Base-by-base conservation (phyloP, 2,329 filamentous ascomycete genomes). In the Colletotrichum tanaceti region DNA sequence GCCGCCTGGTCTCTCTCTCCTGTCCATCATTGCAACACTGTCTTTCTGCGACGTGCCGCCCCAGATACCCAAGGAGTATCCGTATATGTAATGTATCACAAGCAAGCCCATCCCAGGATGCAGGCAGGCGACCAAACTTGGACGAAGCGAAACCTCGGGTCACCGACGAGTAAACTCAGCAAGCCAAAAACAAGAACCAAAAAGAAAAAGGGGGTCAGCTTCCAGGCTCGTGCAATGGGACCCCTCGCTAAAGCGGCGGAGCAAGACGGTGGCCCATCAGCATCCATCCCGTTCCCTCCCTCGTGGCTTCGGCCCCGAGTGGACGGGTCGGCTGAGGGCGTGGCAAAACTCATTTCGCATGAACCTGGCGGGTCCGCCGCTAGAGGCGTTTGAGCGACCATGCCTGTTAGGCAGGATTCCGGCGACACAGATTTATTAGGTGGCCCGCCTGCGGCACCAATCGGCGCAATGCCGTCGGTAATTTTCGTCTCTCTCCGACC, bases 341-440 rank as follows among this genome's bases (percentile, higher is more conserved):
- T 47, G 44, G 32, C 28, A 59, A 59, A 59, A 39, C 44, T 50
- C 46, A 50, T 60, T 60, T 50, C 46, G 35, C 32, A 49, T 47
- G 43, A 50, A 32, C 58, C 46, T 39, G 35, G 46, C 32, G 49
- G 16, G 39, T 41, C 57, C 41, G 55, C 55, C n/a, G n/a, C n/a
- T n/a, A n/a, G 18, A 28, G 24, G 44, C 32, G 57, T n/a, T n/a
- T 4, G 44, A 35, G 44, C 24, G n/a, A 41, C 5, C 13, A 41
- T 60, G 58, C 58, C n/a, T 59, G 20, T 16, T 20, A 24, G 32
- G 32, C 16, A 39, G 35, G 46, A 60, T 35, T 32, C 43, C 32
- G 58, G 58, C 38, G 46, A 32, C 20, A 10, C 58, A 41, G 14
- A 16, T 39, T 41, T 32, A 60, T 41, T 16, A 39, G 10, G 16